Evolutionary conservation across 352 stramenopile species (phyloP), one percentile per base, ranked within the genome.

Genomic region (Phytopythium montanum): DNA sequence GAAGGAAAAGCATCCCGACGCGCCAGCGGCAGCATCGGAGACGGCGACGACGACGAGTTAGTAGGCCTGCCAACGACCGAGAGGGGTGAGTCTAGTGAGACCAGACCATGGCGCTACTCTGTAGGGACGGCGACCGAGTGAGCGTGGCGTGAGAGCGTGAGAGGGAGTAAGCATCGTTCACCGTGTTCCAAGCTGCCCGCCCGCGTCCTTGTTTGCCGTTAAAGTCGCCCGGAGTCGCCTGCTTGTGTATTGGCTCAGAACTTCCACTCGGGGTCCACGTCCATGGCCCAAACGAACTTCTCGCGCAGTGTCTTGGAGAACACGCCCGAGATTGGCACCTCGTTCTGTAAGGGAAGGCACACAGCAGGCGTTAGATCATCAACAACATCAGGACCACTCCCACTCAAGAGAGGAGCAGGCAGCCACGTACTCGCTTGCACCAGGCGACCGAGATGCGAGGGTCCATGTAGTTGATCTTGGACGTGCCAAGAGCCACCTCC

Each of bases 391-490:
- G n/a, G n/a, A n/a, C 0, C 14, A 89, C 41, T n/a, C 34, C 2
- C 14, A 33, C 76, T n/a, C n/a, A n/a, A 72, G 96, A 26, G 95
- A 76, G 31, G 62, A 85, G 75, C n/a, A 63, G 84, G 56, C 93
- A 68, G 42, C 0, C 7, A 98, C 98, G 48, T 94, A 98, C 69
- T 60, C 96, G 79, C 75, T 99, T 99, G 83, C 96, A 99, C 96
- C 97, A 99, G 41, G 98, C 98, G 49, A 99, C 97, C 21, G 95
- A 98, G 70, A 99, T 99, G 58, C 98, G 91, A 23, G 98, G 98
- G 76, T 99, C 98, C 97, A 99, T 99, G 75, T 99, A 99, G 71
- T 99, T 99, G 73, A 99, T 97, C 84, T 99, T 99, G 63, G 95
- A 99, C 62, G 98, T 99, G 68, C 97, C 96, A 13, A 99, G 86